Base-by-base conservation (phyloP, 179 eudicot genomes). In the Beta macrorhiza region DNA sequence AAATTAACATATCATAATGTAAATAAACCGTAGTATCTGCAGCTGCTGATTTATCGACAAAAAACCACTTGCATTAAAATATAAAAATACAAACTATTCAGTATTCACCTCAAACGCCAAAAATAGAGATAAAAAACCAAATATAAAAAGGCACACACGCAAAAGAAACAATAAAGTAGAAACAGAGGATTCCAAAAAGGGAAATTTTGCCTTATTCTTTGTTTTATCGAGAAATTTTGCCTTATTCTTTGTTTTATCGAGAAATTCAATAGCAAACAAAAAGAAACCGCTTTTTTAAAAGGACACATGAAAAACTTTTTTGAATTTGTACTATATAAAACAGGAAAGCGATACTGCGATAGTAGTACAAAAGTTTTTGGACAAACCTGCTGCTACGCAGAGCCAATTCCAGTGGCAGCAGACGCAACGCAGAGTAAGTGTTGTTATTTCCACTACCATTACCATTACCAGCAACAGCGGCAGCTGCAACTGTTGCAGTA, bases 371-470 rank as follows among this genome's bases (percentile, higher is more conserved):
- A 58, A 68, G 51, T 64, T 59, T 78, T 80, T 74, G 77, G 80
- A 76, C 82, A 67, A n/a, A 82, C 85, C 88, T 83, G 72, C 79
- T 78, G 70, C 84, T 67, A 3, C 79, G 82, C 86, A 86, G 84
- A 32, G 88, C 79, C 80, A 81, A 65, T 82, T 86, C 86, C 79
- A 86, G 78, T 3, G 88, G 84, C 8, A 86, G 47, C 81, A 78
- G 57, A 74, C 65, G 12, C 70, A 51, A 63, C 20, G 22, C 76
- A 25, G 67, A 9, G n/a, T 45, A 29, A 64, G 58, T 51, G 64
- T 62, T 77, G 73, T 56, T 47, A 17, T 59, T 62, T n/a, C 61
- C 47, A 70, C 22, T 29, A 65, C 73, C 70, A 37, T 19, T 62
- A 19, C 70, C 57, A 61, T 9, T 20, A 9, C 15, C 52, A 5